Conservation (phyloP, 1,139 yeast genomes). For the Geotrichum klebahnii region DNA sequence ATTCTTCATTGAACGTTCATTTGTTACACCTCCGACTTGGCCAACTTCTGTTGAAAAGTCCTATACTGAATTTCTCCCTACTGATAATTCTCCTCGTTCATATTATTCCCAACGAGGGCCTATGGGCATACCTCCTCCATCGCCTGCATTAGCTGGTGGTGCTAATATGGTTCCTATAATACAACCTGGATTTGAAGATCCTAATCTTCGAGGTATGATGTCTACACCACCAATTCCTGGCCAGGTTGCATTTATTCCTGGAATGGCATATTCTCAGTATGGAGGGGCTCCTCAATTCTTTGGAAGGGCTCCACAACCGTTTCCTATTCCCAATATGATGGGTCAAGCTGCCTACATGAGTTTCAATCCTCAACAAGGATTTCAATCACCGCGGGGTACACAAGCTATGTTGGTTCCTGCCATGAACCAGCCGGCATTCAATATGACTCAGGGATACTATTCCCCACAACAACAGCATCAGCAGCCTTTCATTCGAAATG, state of each 20-base stretch:
- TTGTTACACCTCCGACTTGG: constrained; percentile 81
- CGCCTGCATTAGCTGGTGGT: constrained; percentile 20
- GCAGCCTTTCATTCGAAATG: constrained; percentile 7
- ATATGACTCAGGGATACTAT: constrained; percentile 3
- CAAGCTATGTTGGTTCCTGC: constrained; percentile 20
- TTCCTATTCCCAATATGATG: constrained; percentile 17
- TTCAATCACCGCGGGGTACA: constrained; percentile 20
- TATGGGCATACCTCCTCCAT: constrained; percentile 25
- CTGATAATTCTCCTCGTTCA: constrained; percentile 13
- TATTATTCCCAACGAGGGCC: constrained; percentile 24
- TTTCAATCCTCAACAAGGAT: constrained; percentile 19
- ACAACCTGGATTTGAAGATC: constrained; percentile 30
- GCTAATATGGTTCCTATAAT: constrained; percentile 28
- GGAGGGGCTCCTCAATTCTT: constrained; percentile 25
- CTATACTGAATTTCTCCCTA: constrained; percentile 27
- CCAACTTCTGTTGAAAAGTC: constrained; percentile 30
- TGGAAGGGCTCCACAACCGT: constrained; percentile 29
- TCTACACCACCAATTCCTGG: constrained; percentile 29
- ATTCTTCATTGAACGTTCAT: constrained; percentile 58
- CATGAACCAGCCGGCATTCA: constrained; percentile 11
- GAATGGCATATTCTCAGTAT: constrained; percentile 27
- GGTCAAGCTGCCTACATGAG: constrained; percentile 16
- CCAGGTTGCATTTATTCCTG: constrained; percentile 31
- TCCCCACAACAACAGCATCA: constrained; percentile 19
- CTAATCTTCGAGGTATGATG: constrained; percentile 30